phyloP scores from a whole-genome alignment of 2,329 filamentous ascomycete species.

The Ascochyta clinopodiicola region DNA sequence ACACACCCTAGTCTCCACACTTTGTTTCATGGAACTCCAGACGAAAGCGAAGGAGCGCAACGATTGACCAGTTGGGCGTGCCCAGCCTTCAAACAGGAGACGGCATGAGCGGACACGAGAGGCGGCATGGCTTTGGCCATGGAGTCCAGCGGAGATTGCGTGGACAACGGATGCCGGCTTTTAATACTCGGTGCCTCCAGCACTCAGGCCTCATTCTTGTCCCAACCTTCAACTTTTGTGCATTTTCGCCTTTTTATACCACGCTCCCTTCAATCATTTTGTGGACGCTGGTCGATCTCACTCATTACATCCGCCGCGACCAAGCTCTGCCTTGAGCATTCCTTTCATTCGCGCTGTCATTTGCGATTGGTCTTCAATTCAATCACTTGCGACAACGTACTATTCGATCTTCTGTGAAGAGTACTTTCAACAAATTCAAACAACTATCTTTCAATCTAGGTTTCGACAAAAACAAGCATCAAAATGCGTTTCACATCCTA shows the following conservation, averaged over 20 bases:
- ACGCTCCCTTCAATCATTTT: conserved; percentile 33
- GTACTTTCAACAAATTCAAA: conserved; percentile 22
- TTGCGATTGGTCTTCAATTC: conserved; percentile 12
- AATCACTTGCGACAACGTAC: conserved; percentile 12
- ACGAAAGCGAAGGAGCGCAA: conserved; percentile 27
- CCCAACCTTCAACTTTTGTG: conserved; percentile 36
- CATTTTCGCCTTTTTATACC: conserved; percentile 30
- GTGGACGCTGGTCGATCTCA: conserved; percentile 40
- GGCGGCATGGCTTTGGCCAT: conserved; percentile 31
- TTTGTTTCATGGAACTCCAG: conserved; percentile 43
- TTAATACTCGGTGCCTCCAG: conserved; percentile 34
- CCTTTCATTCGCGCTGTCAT: conserved; percentile 34
- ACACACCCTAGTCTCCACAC: conserved; percentile 44
- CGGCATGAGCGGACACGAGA: conserved; percentile 22
- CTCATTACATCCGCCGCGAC: conserved; percentile 31
- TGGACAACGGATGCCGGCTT: conserved; percentile 28
- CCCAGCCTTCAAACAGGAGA: conserved; percentile 32
- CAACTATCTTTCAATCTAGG: background rate
- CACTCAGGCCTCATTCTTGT: conserved; percentile 29
- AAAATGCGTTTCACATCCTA: conserved; percentile 42
- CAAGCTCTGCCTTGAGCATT: conserved; percentile 35
- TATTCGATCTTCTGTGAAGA: conserved; percentile 42
- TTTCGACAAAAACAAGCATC: conserved; percentile 8
- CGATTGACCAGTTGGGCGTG: conserved; percentile 35
- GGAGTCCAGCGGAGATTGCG: conserved; percentile 36